Percentiles rank a stretch among this genome's conserved stretches.
Evolutionary conservation across 2,329 filamentous ascomycete species (phyloP).

Genomic region (Ciborinia camelliae): DNA sequence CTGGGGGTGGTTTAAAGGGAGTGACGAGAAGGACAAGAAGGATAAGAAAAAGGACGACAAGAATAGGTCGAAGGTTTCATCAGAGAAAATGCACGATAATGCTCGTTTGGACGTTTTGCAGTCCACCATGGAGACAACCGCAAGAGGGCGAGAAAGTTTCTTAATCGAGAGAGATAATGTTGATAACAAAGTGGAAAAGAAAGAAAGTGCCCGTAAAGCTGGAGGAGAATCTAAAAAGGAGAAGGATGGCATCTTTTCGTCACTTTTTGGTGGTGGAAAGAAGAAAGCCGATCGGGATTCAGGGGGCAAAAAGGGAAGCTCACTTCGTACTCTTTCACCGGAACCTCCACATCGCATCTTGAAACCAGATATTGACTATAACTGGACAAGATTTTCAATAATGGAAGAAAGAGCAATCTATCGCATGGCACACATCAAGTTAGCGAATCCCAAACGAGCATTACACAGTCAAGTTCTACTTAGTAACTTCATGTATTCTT

Average conservation of each 20-base stretch:
- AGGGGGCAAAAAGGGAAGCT: slow-evolving; percentile 68
- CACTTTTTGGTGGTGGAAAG: slow-evolving; percentile 85
- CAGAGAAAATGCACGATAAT: slow-evolving; percentile 67
- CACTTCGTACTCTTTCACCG: slow-evolving; percentile 71
- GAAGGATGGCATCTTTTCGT: slow-evolving; percentile 90
- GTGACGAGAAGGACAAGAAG: slow-evolving; percentile 71
- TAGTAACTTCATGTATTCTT: slow-evolving; percentile 99
- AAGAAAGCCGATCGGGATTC: slow-evolving; percentile 79
- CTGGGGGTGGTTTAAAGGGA: slow-evolving; percentile 79
- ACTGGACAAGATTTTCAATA: slow-evolving; percentile 93
- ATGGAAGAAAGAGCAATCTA: slow-evolving; percentile 96
- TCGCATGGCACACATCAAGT: slow-evolving; percentile 96
- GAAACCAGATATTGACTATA: slow-evolving; percentile 87
- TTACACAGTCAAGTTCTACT: slow-evolving; percentile 92
- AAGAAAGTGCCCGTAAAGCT: slow-evolving; percentile 71
- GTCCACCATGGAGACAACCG: slow-evolving; percentile 72
- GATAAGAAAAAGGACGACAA: slow-evolving; percentile 60
- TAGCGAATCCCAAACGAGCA: slow-evolving; percentile 91
- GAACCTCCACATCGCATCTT: slow-evolving; percentile 72
- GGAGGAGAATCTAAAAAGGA: slow-evolving; percentile 77
- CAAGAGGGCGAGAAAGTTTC: slow-evolving; percentile 74
- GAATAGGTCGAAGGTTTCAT: slow-evolving; percentile 57
- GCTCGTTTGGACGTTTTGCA: slow-evolving; percentile 83
- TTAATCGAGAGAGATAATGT: slow-evolving; percentile 75
- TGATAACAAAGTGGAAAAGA: slow-evolving; percentile 71